These are phyloP conservation scores for Perilla frutescens DNA, from an alignment of 257 asterid genomes.

Conservation along the genomic window DNA sequence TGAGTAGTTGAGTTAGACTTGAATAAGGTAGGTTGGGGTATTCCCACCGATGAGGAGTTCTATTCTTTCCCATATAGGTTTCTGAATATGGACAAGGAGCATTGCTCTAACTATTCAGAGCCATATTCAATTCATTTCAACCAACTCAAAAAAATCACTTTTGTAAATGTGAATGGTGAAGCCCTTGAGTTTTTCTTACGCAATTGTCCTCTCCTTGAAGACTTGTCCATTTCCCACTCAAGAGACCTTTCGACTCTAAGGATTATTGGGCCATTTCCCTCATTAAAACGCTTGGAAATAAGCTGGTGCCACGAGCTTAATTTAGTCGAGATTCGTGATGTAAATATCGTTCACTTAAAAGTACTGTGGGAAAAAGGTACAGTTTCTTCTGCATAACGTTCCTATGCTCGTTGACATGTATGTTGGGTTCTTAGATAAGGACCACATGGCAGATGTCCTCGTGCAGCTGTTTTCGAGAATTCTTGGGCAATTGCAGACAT, in stretches of 20 bases:
- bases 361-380: not conserved
- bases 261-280: not conserved
- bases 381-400: too few species aligned
- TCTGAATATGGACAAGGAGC: not conserved
- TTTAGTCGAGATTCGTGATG: not conserved
- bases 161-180: constrained; percentile 18
- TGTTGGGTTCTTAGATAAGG: too few species aligned
- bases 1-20: constrained; percentile 32
- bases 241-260: not conserved
- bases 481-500: too few species aligned
- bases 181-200: not conserved
- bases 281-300: not conserved
- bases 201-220: too few species aligned
- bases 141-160: not conserved
- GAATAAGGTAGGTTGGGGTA: not conserved
- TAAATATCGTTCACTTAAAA: not conserved
- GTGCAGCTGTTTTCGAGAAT: too few species aligned
- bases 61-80: not conserved
- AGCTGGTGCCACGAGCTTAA: not conserved
- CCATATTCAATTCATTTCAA: not conserved
- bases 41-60: not conserved
- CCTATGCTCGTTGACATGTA: too few species aligned
- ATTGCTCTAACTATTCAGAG: too few species aligned
- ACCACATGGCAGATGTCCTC: too few species aligned
- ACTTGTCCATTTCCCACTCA: not conserved